Conservation (phyloP, 169 alveolate genomes). For the Cryptosporidium parvum region DNA sequence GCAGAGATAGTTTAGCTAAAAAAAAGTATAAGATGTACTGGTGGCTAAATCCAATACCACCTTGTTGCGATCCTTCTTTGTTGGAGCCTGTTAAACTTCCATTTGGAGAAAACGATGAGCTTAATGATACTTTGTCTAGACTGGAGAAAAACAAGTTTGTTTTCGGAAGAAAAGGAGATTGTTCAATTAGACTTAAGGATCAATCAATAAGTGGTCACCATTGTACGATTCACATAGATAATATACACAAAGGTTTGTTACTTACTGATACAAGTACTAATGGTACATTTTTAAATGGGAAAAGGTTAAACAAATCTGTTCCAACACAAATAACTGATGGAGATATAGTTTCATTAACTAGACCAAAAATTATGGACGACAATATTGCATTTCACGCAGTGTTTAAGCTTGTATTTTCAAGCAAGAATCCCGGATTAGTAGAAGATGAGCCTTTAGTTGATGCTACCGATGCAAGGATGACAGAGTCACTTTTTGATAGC, state of each 20-base stretch:
- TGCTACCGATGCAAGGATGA: neutral
- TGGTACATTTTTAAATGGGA: slow-evolving; percentile 72
- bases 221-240: slow-evolving; percentile 36
- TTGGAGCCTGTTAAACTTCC: slow-evolving; percentile 63
- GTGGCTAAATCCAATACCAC: slow-evolving; percentile 74
- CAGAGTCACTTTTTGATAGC: slow-evolving; percentile 8
- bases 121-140: neutral
- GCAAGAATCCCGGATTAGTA: slow-evolving; percentile 22
- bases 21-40: slow-evolving; percentile 37
- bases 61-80: slow-evolving; percentile 74
- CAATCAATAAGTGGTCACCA: slow-evolving; percentile 74
- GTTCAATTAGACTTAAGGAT: slow-evolving; percentile 66
- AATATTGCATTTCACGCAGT: slow-evolving; percentile 65
- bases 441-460: slow-evolving; percentile 18
- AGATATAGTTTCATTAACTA: slow-evolving; percentile 57
- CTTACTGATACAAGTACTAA: slow-evolving; percentile 67
- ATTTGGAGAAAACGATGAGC: neutral
- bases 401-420: slow-evolving; percentile 50
- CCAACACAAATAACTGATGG: slow-evolving; percentile 61
- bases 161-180: slow-evolving; percentile 72
- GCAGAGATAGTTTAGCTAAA: neutral
- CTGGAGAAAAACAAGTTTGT: slow-evolving; percentile 13
- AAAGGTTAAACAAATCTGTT: slow-evolving; percentile 39
- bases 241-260: slow-evolving; percentile 8
- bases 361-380: slow-evolving; percentile 70